Percentiles rank a stretch among this genome's conserved stretches.
Evolutionary conservation across 225 moss, liverwort and hornwort genomes (phyloP).

Genomic region (Pleurozium schreberi): DNA sequence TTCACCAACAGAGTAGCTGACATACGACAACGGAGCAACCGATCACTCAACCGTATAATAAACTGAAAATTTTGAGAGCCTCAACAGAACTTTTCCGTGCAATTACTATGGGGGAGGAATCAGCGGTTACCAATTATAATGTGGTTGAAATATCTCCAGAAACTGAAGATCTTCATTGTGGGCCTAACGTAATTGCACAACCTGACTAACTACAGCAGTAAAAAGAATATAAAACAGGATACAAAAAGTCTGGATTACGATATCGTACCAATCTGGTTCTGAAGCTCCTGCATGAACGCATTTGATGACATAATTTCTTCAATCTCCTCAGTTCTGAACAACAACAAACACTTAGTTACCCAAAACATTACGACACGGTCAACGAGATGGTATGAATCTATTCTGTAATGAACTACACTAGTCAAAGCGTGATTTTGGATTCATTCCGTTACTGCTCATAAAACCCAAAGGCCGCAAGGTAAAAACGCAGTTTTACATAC

Average conservation of each 20-base stretch:
- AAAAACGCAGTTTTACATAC: background rate
- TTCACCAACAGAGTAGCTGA: background rate
- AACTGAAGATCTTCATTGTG: background rate
- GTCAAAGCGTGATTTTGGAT: background rate
- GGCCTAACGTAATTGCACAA: background rate
- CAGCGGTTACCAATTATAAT: background rate
- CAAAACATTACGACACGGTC: background rate
- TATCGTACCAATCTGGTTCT: slow-evolving; percentile 51
- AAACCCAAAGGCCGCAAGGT: background rate
- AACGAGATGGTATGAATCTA: background rate
- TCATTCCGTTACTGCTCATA: background rate
- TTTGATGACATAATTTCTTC: slow-evolving; percentile 61
- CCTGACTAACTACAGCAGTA: background rate
- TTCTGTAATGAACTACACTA: background rate
- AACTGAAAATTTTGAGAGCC: background rate
- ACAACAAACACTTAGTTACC: background rate
- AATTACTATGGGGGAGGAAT: background rate
- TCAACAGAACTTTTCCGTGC: background rate
- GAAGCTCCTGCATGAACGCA: slow-evolving; percentile 88
- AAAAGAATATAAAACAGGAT: background rate
- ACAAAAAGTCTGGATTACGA: background rate
- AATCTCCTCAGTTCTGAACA: slow-evolving; percentile 53
- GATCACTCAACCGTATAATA: background rate
- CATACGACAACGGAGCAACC: background rate
- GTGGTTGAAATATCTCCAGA: background rate